A percentile compares a stretch with the other conserved stretches of the same genome.
These are phyloP conservation scores for Luffa acutangula DNA, from an alignment of 306 rosid species.

Conservation along the genomic window DNA sequence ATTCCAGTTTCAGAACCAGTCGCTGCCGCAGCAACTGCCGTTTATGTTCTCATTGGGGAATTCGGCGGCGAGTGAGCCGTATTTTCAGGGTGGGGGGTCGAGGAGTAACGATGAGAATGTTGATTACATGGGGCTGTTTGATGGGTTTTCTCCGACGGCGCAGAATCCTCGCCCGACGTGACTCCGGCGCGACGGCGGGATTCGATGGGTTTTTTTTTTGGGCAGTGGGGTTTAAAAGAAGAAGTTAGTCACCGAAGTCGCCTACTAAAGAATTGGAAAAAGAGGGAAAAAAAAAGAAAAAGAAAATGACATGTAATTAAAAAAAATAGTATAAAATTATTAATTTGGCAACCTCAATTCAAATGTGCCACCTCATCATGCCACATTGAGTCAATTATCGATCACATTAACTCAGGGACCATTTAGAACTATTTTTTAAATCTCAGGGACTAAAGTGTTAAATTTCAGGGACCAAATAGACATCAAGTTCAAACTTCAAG, in stretches of 20 bases:
- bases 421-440: too few species aligned
- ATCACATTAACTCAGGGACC: too few species aligned
- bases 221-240: neutral
- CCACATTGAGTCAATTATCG: too few species aligned
- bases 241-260: constrained; percentile 9
- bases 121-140: constrained; percentile 10
- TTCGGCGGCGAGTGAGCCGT: constrained; percentile 17
- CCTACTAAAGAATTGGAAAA: neutral
- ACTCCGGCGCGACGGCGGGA: constrained; percentile 13
- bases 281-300: too few species aligned
- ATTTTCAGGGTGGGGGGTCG: constrained; percentile 18
- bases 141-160: constrained; percentile 15
- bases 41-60: constrained; percentile 15
- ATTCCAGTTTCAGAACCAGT: neutral
- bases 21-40: neutral
- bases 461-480: too few species aligned
- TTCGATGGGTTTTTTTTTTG: neutral
- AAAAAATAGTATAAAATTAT: too few species aligned
- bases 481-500: too few species aligned
- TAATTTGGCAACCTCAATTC: too few species aligned
- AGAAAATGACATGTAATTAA: too few species aligned
- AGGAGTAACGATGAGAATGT: constrained; percentile 3
- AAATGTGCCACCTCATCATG: too few species aligned
- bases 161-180: neutral
- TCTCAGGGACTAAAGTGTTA: too few species aligned